A percentile compares a stretch with the other conserved stretches of the same genome.
Evolutionary conservation across 2,329 filamentous ascomycete species (phyloP).

Genomic region (Magnaporthales sp.): DNA sequence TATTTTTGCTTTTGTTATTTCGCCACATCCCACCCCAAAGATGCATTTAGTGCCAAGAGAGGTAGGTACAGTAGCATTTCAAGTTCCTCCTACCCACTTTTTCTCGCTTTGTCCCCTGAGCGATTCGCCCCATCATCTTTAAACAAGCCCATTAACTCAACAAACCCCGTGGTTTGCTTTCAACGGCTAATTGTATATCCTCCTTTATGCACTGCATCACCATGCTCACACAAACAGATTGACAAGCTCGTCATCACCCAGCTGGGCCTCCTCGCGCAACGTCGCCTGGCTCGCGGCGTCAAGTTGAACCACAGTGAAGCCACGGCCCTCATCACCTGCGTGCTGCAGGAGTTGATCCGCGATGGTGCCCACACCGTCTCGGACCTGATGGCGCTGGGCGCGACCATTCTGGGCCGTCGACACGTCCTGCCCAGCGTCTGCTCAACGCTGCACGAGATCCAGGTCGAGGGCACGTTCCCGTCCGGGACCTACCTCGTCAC

Average conservation of each 20-base stretch:
- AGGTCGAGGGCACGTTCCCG: constrained; percentile 90
- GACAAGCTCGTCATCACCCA: constrained; percentile 95
- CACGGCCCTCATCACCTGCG: constrained; percentile 73
- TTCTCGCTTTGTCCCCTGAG: background rate
- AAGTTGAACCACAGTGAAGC: constrained; percentile 88
- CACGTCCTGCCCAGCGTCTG: constrained; percentile 82
- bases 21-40: constrained; percentile 7
- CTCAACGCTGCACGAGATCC: constrained; percentile 70
- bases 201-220: no score
- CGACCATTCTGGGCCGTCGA: constrained; percentile 85
- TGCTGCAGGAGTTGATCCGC: constrained; percentile 91
- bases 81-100: background rate
- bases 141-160: background rate
- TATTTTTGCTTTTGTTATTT: background rate
- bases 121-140: background rate
- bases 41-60: constrained; percentile 28
- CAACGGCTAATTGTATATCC: no score
- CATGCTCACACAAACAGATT: constrained; percentile 44
- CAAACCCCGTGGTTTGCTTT: background rate
- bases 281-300: constrained; percentile 77
- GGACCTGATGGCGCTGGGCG: constrained; percentile 85
- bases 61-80: constrained; percentile 13
- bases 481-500: constrained; percentile 91
- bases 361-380: constrained; percentile 90
- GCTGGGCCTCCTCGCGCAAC: constrained; percentile 78